Conservation (phyloP, 306 rosid genomes). For the Adenanthera pavonina region DNA sequence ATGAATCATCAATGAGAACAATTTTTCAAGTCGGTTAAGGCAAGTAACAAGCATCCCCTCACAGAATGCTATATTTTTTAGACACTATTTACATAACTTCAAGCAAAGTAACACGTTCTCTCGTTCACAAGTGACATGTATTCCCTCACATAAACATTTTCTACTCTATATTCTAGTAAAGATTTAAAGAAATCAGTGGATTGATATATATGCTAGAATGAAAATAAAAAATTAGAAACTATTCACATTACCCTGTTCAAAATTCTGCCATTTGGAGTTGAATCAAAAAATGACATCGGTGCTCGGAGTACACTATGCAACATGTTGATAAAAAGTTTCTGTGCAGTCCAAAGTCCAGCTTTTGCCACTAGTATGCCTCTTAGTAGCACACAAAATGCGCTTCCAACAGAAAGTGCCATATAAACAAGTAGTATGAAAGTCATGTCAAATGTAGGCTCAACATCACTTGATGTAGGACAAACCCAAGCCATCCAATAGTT, state of each 20-base stretch:
- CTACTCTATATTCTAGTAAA: not conserved
- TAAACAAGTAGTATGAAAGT: slow-evolving; percentile 64
- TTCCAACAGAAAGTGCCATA: slow-evolving; percentile 67
- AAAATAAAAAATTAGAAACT: not conserved
- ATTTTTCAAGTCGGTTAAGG: not conserved
- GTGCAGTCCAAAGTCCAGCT: slow-evolving; percentile 81
- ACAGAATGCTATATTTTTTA: not conserved
- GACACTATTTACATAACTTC: too few species aligned
- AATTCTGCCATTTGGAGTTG: slow-evolving; percentile 98
- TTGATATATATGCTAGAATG: slow-evolving; percentile 10
- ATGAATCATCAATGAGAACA: slow-evolving; percentile 15
- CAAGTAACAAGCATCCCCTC: not conserved
- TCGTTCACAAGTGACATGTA: not conserved
- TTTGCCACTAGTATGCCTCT: slow-evolving; percentile 65
- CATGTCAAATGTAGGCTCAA: slow-evolving; percentile 58
- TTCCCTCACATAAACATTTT: not conserved
- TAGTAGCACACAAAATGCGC: slow-evolving; percentile 72
- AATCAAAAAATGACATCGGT: slow-evolving; percentile 94
- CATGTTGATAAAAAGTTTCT: slow-evolving; percentile 78
- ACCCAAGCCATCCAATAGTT: slow-evolving; percentile 99
- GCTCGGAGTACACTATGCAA: slow-evolving; percentile 74
- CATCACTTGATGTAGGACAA: slow-evolving; percentile 73
- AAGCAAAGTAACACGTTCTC: too few species aligned
- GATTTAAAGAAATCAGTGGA: not conserved
- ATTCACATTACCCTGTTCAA: slow-evolving; percentile 72